These are phyloP conservation scores for Vitis hybrid DNA, from an alignment of 177 flowering plant genomes.

Conservation along the genomic window DNA sequence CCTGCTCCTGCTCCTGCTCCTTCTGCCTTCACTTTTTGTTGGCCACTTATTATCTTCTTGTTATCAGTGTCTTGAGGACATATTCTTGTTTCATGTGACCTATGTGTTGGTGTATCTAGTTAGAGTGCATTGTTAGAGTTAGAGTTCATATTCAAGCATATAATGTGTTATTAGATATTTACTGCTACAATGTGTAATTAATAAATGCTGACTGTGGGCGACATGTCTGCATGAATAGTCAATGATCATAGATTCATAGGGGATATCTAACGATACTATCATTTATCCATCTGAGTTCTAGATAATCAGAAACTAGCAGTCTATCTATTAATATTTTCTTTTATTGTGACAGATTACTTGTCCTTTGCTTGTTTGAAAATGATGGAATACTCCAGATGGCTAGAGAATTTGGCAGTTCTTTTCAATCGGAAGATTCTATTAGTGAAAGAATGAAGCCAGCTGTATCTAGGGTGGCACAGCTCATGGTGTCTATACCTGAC, in stretches of 20 bases:
- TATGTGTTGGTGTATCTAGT: background rate
- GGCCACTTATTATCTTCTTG: too few species aligned
- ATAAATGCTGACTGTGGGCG: background rate
- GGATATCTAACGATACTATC: background rate
- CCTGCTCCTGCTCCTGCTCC: too few species aligned
- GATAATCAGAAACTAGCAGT: background rate
- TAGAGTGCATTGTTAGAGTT: background rate
- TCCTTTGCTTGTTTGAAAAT: slow-evolving; percentile 71
- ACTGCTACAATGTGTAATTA: background rate
- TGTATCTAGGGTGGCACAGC: slow-evolving; percentile 65
- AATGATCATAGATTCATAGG: background rate
- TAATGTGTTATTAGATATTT: background rate
- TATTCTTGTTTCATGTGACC: background rate
- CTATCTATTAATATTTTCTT: slow-evolving; percentile 1
- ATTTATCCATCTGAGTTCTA: background rate
- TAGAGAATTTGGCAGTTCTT: slow-evolving; percentile 45
- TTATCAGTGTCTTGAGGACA: background rate
- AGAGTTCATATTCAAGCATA: too few species aligned
- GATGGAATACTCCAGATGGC: slow-evolving; percentile 58
- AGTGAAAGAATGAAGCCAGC: slow-evolving; percentile 28
- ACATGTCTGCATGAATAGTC: background rate
- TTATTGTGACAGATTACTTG: slow-evolving; percentile 55
- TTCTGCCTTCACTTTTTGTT: too few species aligned
- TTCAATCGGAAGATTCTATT: slow-evolving; percentile 21
- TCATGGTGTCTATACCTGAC: slow-evolving; percentile 86